Evolutionary conservation across 2,329 filamentous ascomycete genomes (phyloP), one percentile per base, ranked within the genome.

Genomic region (Purpureocillium lavendulum): DNA sequence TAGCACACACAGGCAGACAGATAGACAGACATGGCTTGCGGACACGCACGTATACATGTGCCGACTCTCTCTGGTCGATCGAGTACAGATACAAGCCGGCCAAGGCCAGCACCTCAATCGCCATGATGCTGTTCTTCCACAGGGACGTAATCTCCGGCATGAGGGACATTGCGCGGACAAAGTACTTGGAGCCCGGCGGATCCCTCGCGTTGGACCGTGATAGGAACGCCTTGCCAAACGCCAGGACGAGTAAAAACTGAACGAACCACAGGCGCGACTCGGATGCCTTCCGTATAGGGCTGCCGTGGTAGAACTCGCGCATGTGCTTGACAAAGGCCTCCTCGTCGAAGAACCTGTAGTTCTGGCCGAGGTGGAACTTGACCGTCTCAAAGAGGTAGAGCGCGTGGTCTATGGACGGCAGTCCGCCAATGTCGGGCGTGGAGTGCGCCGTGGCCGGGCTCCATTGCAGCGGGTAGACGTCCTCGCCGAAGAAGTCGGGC

Each of bases 291-390:
- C 46, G 24, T 2, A 36, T 36, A 7, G 44, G 38, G 24, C 42
- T 35, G 9, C 49, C 49, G 15, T 42, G 36, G 35, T 58, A 35
- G 7, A 35, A 18, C 12, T 35, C 33, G 2, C 49, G 46, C 2
- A 59, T 46, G 30, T 58, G 45, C 2, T 42, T 46, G 1, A 48
- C 40, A 26, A 65, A 62, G 2, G 42, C 42, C 0, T 48, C 47
- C 33, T 63, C 59, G 21, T 63, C 55, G 15, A 64, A 57, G 1
- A 64, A 50, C 0, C 54, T 49, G 33, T 61, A 65, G 4, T 51
- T 55, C 16, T 62, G 59, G 4, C 59, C 55, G 0, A 65, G 52
- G 13, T 64, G 61, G 17, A 64, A 64, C 13, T 62, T 61, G 38
- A 62, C 60, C 2, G 55, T 52, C 35, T 58, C 49, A 41, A 61